Evolutionary conservation across 2,329 filamentous ascomycete species (phyloP), one percentile per base, ranked within the genome.

Genomic region (Aspergillus sp.): DNA sequence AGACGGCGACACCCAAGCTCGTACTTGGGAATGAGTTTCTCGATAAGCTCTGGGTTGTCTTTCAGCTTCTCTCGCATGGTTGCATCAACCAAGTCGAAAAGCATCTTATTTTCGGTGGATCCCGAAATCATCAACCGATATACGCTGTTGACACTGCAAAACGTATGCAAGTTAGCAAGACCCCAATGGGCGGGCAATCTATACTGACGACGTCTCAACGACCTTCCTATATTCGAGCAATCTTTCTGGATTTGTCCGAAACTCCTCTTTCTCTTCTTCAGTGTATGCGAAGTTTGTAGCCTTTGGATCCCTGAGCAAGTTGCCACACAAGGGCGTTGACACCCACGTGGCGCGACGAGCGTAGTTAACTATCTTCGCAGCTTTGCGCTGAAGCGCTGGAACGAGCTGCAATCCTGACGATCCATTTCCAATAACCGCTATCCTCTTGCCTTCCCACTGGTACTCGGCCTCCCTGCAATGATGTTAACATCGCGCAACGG

Each of bases 381-480:
- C 67, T 16, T 61, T 64, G 3, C 60, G 46, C 51, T 69, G 59
- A 5, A 64, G 50, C 0, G 61, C 56, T 18, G 61, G 58, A 12
- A 69, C 63, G 29, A 69, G 65, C 59, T 74, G 73, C 7, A 75
- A 67, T 0, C 66, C 73, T 0, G 67, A 70, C 0, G 71, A 69
- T 5, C 74, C 74, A 51, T 70, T 73, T 1, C 75, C 74, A 39
- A 77, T 71, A 11, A 76, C 54, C 3, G 73, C 74, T 1, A 76
- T 62, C 10, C 36, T 58, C 45, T 73, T 73, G n/a, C 61, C 67
- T 3, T 55, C 42, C 29, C 61, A 65, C 24, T 69, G 57, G 36
- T 62, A 66, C 9, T 53, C 46, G 4, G 60, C 55, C 39, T 78
- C 76, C 77, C 57, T 59, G 11, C 4, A 1, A 11, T 18, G 1